Base-by-base conservation (phyloP, 2,329 filamentous ascomycete genomes). In the Ustulina deusta region DNA sequence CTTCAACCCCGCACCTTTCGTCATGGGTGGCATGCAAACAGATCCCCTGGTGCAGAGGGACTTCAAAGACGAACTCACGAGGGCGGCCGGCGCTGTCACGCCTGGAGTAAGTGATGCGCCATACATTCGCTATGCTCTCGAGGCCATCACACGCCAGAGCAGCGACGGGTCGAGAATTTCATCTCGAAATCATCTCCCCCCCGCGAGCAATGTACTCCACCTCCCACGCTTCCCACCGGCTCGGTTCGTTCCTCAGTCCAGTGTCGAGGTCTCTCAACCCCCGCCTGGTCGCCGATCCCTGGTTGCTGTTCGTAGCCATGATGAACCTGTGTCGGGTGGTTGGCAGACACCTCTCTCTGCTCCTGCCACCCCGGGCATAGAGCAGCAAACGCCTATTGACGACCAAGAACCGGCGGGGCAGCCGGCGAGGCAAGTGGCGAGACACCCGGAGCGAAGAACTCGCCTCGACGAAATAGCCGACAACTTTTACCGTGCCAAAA, bases 81-180 rank as follows among this genome's bases (percentile, higher is more conserved):
- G 85, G 61, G 82, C 84, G 20, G 85, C 77, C 52, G 81, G 83
- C 65, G 83, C 83, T 46, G 83, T 89, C 63, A 95, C 93, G 0
- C 94, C 94, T 0, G 93, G 91, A 10, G 83, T 93, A 44, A 94
- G 97, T 75, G 92, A 97, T 75, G 91, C 90, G 9, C 94, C 93
- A 0, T 97, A 94, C 79, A 93, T 97, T 70, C 91, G 91, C 71
- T 97, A 96, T 78, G 94, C 95, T 46, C 89, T 98, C 70, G 92
- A 97, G 71, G 93, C 95, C 70, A 83, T 98, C 73, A 97, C 93
- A 6, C 85, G 91, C 55, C 88, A 91, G 55, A 88, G 92, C 74
- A 90, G 90, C 65, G 89, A 92, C 68, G 84, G 89, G 6, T 81
- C 83, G 65, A 85, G 63, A 82, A 84, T 56, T 22, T 10, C 63